phyloP scores from a whole-genome alignment of 345 rosid genomes.

The Garcia nutans region DNA sequence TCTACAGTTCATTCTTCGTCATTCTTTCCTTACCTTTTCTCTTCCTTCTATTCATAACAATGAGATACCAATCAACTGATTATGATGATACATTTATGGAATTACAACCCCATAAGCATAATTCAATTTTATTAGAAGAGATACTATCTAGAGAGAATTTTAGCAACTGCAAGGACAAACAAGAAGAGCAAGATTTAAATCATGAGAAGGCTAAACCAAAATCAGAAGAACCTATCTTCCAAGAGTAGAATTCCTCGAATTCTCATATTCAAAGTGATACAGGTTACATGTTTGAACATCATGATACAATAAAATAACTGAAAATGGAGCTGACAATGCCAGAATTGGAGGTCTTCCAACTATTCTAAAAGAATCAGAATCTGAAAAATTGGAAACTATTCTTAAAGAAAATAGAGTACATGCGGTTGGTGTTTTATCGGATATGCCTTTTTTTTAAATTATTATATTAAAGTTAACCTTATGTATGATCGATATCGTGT shows the following conservation, averaged over 20 bases:
- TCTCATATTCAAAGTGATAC: conserved; percentile 32
- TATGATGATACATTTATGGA: conserved; percentile 53
- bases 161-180: conserved; percentile 5
- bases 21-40: too few relatives aligned
- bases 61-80: conserved; percentile 16
- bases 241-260: conserved; percentile 13
- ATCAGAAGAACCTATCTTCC: conserved; percentile 20
- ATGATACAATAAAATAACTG: conserved; percentile 58
- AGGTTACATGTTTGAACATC: conserved; percentile 44
- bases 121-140: conserved; percentile 13
- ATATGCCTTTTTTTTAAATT: too few relatives aligned
- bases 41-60: too few relatives aligned
- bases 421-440: too few relatives aligned
- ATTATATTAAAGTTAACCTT: too few relatives aligned
- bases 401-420: too few relatives aligned
- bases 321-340: conserved; percentile 55
- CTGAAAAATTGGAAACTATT: conserved; percentile 16
- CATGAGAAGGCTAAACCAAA: conserved; percentile 21
- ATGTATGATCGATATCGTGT: too few relatives aligned
- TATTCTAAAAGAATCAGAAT: conserved; percentile 70
- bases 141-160: not conserved
- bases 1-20: too few relatives aligned
- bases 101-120: conserved; percentile 34
- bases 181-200: conserved; percentile 15
- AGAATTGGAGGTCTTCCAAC: conserved; percentile 81